Base-by-base conservation (phyloP, 305 asterid species). In the Rubia tinctorum region DNA sequence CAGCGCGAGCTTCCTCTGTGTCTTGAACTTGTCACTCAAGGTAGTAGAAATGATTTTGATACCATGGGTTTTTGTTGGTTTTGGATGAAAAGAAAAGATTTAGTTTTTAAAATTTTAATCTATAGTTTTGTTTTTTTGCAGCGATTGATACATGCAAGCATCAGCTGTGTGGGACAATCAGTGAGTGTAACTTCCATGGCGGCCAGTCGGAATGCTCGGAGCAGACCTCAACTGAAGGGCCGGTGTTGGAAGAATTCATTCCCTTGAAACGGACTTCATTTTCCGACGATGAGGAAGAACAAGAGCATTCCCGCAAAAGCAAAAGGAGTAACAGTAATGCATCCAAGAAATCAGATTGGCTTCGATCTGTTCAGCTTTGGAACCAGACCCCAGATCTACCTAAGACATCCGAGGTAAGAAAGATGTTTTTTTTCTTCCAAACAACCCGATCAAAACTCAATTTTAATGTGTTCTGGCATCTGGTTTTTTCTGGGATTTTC, bases 311-410 rank as follows among this genome's bases (percentile, higher is more conserved):
- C 14, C 81, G 78, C 6, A 86, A 84, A 43, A 17, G 76, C 11
- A 79, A 82, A 45, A 75, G 67, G 44, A 59, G 75, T 7, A 63
- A 49, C 1, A 40, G 13, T 60, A 37, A 47, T 42, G 20, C 73
- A 45, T 80, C 84, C 49, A 83, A 82, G 80, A 89, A 90, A 75
- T 88, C 97, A 17, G 98, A 95, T 65, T 95, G 98, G 99, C 99
- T 92, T 76, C 86, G 91, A 87, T 92, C 99, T 86, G 97, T 81
- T 67, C 98, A 95, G 86, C 93, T 95, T 0, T 92, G 96, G 96
- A 95, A 85, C 78, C 98, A 87, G 80, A 73, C 91, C 69, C 86
- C 96, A 86, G 96, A 90, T 89, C 96, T 92, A 85, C 77, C 85
- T 1, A n/a, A 82, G 15, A 80, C 60, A 55, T 18, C 79, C 66